Base-by-base conservation (phyloP, 176 grass and related monocot genomes). In the Aegilops bicornis region DNA sequence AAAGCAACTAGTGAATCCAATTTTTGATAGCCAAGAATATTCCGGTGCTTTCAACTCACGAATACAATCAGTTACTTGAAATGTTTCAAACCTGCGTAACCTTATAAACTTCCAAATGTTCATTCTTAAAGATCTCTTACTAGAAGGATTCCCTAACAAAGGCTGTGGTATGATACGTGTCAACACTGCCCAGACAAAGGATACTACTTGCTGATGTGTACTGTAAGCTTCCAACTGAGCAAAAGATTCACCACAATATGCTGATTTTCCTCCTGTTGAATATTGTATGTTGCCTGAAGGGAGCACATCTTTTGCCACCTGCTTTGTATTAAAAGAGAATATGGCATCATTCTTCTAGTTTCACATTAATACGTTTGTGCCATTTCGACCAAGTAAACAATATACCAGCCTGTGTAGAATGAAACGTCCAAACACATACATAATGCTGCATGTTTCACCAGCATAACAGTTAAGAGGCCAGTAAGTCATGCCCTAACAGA, bases 91-190 rank as follows among this genome's bases (percentile, higher is more conserved):
- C 69, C 90, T 90, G 30, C 91, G 83, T 61, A 94, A 84, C 29
- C 81, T 85, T 79, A 95, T 78, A 80, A 98, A 94, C 87, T 92
- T 98, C 81, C 91, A 92, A 83, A 98, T 95, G 79, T 92, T 98
- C 81, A 58, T 84, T 82, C 88, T 93, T 63, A 98, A 83, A 10
- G 47, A 81, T 90, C 93, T 98, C 91, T 91, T 89, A 70, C 81
- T 87, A 75, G 56, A 77, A 87, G 79, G 88, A 75, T 89, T 89
- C 68, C 91, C 96, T 85, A 98, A 85, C 72, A 98, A 89, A 61
- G 89, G 80, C 33, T 80, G 63, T 16, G 96, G 96, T 56, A 98
- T 45, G 77, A 98, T 92, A 22, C 81, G 89, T 90, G 84, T 87
- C 45, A 89, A 85, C 76, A 91, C 87, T 76, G 96, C 93, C 83